Base-by-base conservation (phyloP, 129 eudicot species). In the Flaveria sonorensis region DNA sequence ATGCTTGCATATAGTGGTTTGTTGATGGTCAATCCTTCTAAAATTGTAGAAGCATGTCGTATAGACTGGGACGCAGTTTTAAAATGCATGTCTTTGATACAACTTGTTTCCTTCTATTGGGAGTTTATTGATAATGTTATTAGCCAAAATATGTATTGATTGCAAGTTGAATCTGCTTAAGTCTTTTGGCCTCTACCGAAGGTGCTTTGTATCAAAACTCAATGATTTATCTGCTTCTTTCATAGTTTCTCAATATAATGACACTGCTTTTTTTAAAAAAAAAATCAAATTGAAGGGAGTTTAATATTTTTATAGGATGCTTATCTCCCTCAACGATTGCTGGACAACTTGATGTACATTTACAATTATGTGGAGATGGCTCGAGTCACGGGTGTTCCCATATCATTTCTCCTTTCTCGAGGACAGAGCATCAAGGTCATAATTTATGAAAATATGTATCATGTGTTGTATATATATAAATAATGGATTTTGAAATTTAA, bases 311-410 rank as follows among this genome's bases (percentile, higher is more conserved):
- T 82, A 42, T 85, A 95, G 99, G 99, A 95, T 89, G 99, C 99
- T 71, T 91, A 95, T 87, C 97, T 95, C 79, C 99, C 99, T 70
- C 99, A 95, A 76, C 87, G 99, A 73, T 87, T 95, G 84, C 76
- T 95, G 83, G 99, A 95, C 84, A 95, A 95, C 91, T 61, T 95
- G 79, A 95, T 95, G 99, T 91, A 81, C 77, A 81, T 95, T 68
- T 95, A 95, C 86, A 95, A 95, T 83, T 95, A 95, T 82, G 99
- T 95, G 86, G 99, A 95, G 82, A 95, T 95, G 99, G 97, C 99
- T 85, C 90, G 99, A 43, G 99, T 95, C 61, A 95, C 99, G 8
- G 99, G 99, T 81, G 99, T 95, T 68, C 99, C 99, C 18, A 86
- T 95, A 40, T 95, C 99, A 40, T 95, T 91, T 88, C 99, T 95